Evolutionary conservation across 2,329 filamentous ascomycete species (phyloP).

Genomic region (Tympanopsis confertula): DNA sequence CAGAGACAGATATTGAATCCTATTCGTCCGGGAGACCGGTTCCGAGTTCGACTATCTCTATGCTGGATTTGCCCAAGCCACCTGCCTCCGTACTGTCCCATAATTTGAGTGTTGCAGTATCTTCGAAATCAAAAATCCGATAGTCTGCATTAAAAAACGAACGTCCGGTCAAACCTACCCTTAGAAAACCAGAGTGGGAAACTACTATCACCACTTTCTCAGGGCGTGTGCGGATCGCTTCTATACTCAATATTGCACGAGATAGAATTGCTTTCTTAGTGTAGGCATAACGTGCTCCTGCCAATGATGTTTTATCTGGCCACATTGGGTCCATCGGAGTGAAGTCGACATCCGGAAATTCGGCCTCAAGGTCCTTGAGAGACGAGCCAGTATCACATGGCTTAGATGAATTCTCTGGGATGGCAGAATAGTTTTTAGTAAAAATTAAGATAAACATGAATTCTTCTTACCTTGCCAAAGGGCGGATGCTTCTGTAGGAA

Average conservation of each 20-base stretch:
- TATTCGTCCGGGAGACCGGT: no score
- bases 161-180: conserved; percentile 40
- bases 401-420: conserved; percentile 1
- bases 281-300: conserved; percentile 36
- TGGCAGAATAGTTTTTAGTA: not conserved
- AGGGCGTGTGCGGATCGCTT: conserved; percentile 34
- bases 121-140: conserved; percentile 45
- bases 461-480: conserved; percentile 49
- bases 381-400: conserved; percentile 51
- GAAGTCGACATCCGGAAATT: conserved; percentile 48
- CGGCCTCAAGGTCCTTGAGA: conserved; percentile 24
- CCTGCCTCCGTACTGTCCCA: not conserved
- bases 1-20: no score
- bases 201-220: conserved; percentile 56
- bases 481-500: conserved; percentile 43
- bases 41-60: not conserved
- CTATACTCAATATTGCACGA: conserved; percentile 38
- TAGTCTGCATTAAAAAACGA: conserved; percentile 54
- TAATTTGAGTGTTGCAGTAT: conserved; percentile 1
- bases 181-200: conserved; percentile 51
- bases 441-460: not conserved
- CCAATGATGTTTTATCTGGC: conserved; percentile 46
- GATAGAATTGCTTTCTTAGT: conserved; percentile 37
- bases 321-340: conserved; percentile 42
- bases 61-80: not conserved